A percentile compares a stretch with the other conserved stretches of the same genome.
phyloP scores from a whole-genome alignment of 2,329 filamentous ascomycete genomes.

The Ampelomyces quisqualis region DNA sequence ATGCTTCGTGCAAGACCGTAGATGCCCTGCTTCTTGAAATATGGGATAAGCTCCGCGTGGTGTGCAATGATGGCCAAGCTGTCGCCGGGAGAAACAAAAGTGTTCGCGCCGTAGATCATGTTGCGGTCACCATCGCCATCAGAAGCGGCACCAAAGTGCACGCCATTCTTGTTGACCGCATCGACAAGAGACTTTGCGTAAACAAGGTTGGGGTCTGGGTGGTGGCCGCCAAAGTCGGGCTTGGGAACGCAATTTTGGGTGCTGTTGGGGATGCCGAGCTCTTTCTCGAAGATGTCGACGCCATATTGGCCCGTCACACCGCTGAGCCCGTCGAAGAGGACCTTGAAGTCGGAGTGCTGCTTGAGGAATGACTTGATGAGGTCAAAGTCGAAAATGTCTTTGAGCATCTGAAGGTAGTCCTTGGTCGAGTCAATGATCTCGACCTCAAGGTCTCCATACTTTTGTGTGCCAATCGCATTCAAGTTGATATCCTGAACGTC shows the following conservation, averaged over 20 bases:
- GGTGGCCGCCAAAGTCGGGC: conserved; percentile 94
- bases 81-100: conserved; percentile 95
- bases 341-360: conserved; percentile 86
- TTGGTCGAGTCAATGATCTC: conserved; percentile 91
- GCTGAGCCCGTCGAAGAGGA: conserved; percentile 91
- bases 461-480: conserved; percentile 75
- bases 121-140: conserved; percentile 98
- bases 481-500: conserved; percentile 87
- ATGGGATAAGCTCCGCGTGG: conserved; percentile 93
- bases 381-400: conserved; percentile 97
- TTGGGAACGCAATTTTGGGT: conserved; percentile 91
- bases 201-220: conserved; percentile 96
- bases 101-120: conserved; percentile 98
- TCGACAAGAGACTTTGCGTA: conserved; percentile 95
- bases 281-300: conserved; percentile 89
- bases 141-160: conserved; percentile 94
- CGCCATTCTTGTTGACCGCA: conserved; percentile 83
- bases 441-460: conserved; percentile 83
- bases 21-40: conserved; percentile 97
- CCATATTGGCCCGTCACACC: conserved; percentile 97
- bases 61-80: conserved; percentile 97
- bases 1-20: conserved; percentile 95
- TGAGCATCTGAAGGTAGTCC: conserved; percentile 93
- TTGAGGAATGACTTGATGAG: conserved; percentile 93
- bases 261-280: conserved; percentile 78